Evolutionary conservation across 2,329 filamentous ascomycete genomes (phyloP).

Genomic region (Fusarium secorum): DNA sequence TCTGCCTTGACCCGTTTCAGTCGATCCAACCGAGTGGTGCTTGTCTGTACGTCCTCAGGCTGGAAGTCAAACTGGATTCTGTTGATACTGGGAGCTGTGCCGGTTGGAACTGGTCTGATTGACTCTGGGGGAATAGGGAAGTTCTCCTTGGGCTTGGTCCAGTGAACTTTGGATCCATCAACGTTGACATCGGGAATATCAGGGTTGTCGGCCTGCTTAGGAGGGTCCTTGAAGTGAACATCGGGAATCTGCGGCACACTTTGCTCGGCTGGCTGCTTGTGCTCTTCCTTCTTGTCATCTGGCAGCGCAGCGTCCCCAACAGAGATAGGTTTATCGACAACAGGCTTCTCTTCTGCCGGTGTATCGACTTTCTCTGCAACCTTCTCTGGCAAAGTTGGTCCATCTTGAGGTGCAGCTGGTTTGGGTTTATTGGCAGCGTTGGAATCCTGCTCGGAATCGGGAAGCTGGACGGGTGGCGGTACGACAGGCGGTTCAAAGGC

Average conservation of each 20-base stretch:
- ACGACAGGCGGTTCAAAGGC: constrained; percentile 26
- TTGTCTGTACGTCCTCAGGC: constrained; percentile 67
- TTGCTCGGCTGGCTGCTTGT: constrained; percentile 16
- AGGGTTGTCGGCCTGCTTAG: constrained; percentile 31
- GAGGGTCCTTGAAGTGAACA: constrained; percentile 43
- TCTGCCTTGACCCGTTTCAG: constrained; percentile 74
- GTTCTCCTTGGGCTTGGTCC: constrained; percentile 76
- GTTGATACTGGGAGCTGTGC: constrained; percentile 73
- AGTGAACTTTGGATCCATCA: constrained; percentile 62
- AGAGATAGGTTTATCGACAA: constrained; percentile 4
- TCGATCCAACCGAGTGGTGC: constrained; percentile 69
- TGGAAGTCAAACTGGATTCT: constrained; percentile 78
- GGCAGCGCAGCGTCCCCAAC: constrained; percentile 3
- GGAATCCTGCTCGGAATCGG: constrained; percentile 19
- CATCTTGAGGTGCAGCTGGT: constrained; percentile 12
- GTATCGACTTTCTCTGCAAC: constrained; percentile 1
- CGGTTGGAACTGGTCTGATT: constrained; percentile 78
- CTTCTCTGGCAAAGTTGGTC: not conserved
- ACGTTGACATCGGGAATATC: constrained; percentile 22
- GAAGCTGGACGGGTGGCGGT: constrained; percentile 26
- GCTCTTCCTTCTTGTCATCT: not conserved
- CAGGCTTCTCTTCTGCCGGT: constrained; percentile 10
- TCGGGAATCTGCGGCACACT: constrained; percentile 26
- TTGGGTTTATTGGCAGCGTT: constrained; percentile 16
- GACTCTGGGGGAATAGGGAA: constrained; percentile 78